Evolutionary conservation across 2,329 filamentous ascomycete genomes (phyloP), one percentile per base, ranked within the genome.

Genomic region (Cadophora gregata): DNA sequence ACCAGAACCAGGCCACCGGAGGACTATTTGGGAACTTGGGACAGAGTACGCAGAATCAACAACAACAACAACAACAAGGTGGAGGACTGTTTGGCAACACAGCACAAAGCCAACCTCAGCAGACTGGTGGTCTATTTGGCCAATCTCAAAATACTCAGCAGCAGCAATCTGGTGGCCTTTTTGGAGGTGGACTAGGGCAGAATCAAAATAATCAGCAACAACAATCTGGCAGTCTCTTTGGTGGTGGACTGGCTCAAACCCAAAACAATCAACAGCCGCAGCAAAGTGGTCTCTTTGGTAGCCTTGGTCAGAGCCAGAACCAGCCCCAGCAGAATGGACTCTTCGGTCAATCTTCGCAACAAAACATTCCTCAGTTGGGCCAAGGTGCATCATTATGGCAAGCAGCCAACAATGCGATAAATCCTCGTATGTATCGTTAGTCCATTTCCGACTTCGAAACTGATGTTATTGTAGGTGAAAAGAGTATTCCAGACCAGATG

Each of bases 401-500:
- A 63, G 72, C 75, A 63, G 72, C 75, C 24, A 69, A 72, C 47
- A 74, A 71, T 62, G 67, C 59, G 51, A 29, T 73, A 8, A 74
- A 66, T 50, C 72, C 75, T 72, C 72, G 76, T 77, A 72, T 55
- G 72, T 60, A 27, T 56, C 0, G 33, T 24, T 27, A 14, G 45
- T 24, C 16, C 25, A 24, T 27, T 7, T 16, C 19, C 0, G 36
- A 12, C 8, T 10, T 8, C 9, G 4, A 56, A n/a, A 61, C 68
- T 75, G 74, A 75, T 53, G n/a, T 51, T 53, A 66, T 12, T 25
- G 27, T 69, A 88, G 87, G 84, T 72, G 90, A 93, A 76, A 93
- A 93, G 77, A 87, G 89, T 58, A 86, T 94, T 53, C 84, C 88
- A 24, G 89, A 93, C 65, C 92, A 95, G 77, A 91, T 94, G 77